Evolutionary conservation across 1,284 basidiomycete species (phyloP).

Genomic region (Ceratobasidium sp.): DNA sequence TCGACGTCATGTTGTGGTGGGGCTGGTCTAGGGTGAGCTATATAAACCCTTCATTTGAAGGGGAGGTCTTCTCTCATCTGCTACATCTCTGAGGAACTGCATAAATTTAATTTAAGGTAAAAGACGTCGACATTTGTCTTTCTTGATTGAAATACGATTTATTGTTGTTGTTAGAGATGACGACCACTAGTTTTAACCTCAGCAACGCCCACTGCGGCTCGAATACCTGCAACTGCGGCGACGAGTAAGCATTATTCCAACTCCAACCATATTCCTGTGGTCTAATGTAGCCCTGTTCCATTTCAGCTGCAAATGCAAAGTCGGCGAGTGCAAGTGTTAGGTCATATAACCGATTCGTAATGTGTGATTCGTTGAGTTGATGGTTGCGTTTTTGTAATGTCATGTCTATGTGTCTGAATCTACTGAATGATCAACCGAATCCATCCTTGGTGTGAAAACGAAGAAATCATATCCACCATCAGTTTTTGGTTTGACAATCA

Average conservation of each 20-base stretch:
- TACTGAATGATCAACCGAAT: too few relatives aligned
- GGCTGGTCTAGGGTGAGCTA: background rate
- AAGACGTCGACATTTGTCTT: background rate
- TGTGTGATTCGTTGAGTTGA: background rate
- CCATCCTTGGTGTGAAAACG: too few relatives aligned
- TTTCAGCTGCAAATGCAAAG: constrained; percentile 3
- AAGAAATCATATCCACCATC: too few relatives aligned
- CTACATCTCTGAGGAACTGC: background rate
- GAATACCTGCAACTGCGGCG: background rate
- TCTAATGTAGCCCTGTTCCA: background rate
- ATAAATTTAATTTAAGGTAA: background rate
- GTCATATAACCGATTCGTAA: background rate
- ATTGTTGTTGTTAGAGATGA: background rate
- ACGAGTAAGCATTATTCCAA: background rate
- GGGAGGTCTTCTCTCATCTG: background rate
- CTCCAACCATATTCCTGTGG: background rate
- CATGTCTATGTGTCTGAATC: too few relatives aligned
- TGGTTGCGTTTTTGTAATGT: background rate
- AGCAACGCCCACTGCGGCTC: background rate
- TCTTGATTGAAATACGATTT: background rate
- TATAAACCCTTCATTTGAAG: background rate
- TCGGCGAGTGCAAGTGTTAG: constrained; percentile 8
- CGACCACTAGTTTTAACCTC: constrained; percentile 1
- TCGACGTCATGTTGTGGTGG: too few relatives aligned
- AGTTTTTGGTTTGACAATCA: too few relatives aligned